Base-by-base conservation (phyloP, 208 protist genomes). In the Leishmania aethiopica region DNA sequence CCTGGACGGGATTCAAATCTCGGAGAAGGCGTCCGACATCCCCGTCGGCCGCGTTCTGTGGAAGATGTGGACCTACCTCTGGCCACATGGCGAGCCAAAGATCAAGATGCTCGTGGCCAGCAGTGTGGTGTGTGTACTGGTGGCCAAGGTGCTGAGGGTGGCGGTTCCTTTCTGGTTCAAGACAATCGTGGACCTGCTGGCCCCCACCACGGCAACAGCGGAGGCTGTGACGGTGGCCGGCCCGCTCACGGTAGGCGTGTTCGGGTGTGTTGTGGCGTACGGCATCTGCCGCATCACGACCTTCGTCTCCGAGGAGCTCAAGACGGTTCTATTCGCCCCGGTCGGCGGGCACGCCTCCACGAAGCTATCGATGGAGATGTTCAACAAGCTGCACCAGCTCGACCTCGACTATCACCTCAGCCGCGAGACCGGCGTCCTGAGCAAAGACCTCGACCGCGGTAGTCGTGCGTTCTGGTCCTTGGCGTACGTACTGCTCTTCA, bases 91-190 rank as follows among this genome's bases (percentile, higher is more conserved):
- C 11, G 76, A 95, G 64, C 67, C 85, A 37, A 88, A 91, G 77
- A 90, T 96, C 42, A 90, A 91, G 78, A 70, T 81, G 15, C 88
- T 97, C 19, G 96, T 98, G 25, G 88, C 91, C 25, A 81, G 84
- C 69, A 97, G 94, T 75, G 89, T 98, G 22, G 35, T 83, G 19
- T 97, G 91, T 78, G 94, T 98, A 55, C 77, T 98, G 51, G 49
- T 83, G 28, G 90, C 96, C 22, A 98, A 98, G 81, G 81, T 91
- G 32, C 83, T 97, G 57, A 95, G 94, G 86, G 94, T 98, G 74
- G 91, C 89, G 17, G 91, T 98, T 37, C 96, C 96, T 40, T 98
- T 98, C 87, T 97, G 90, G 91, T 98, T 98, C 86, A 96, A 96
- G 80, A 88, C 90, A 55, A 93, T 98, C 78, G 89, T 98, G 8